Base-by-base conservation (phyloP, 257 asterid species). In the Leptodermis oblonga region DNA sequence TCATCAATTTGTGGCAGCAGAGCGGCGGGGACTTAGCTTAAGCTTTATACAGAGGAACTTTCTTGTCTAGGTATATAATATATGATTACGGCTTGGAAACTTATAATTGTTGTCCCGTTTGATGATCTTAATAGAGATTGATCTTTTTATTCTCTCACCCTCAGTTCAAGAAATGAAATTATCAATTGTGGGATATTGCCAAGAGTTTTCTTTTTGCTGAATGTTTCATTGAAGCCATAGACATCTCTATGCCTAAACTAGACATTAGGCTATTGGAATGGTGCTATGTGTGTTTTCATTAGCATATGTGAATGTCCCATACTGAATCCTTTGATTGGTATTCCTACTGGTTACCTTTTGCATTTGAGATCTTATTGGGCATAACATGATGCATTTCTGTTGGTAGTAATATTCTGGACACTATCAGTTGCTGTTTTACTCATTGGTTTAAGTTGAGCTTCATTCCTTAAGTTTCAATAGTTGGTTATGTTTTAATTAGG, bases 1-100 rank as follows among this genome's bases (percentile, higher is more conserved):
- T 81, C 69, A 78, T 81, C 77, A 81, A 78, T 52, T 73, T 78
- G 62, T 81, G 85, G 85, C 85, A 81, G 74, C 76, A 81, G 65
- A 75, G 82, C 55, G 82, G 82, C 39, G 82, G 82, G 28, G 71
- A 72, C 63, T 65, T 72, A 23, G 70, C 55, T 6, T 80, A 61
- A 74, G 64, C 63, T 67, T 73, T 62, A 43, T 61, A 31, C 46
- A 46, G 18, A 41, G 25, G 7, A 22, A 72, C 8, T 37, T 48
- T 28, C 12, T 1, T 23, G 7, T 62, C 31, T 61, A 64, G 28
- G 61, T 56, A 76, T 42, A 6, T 30, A 37, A 65, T 65, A n/a
- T n/a, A 18, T 23, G 17, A 52, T 20, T 18, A 12, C 42, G 28
- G 15, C 49, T 33, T 13, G 5, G n/a, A 20, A 22, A 53, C 34